These are phyloP conservation scores for Astrothelium subdiscretum DNA, from an alignment of 495 filamentous ascomycete species.

Conservation along the genomic window DNA sequence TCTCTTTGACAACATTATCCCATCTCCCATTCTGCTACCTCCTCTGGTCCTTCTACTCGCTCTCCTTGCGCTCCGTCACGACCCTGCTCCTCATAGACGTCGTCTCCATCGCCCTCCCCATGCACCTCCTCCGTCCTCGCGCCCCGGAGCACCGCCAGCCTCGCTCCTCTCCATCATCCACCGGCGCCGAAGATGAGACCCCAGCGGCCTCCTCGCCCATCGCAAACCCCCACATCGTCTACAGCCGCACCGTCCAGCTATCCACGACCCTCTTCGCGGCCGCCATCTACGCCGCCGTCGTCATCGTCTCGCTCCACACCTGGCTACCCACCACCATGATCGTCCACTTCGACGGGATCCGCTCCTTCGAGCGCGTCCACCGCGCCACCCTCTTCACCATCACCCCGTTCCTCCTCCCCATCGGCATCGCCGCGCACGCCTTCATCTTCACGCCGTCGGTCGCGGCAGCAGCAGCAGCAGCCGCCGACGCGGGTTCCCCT, in stretches of 20 bases:
- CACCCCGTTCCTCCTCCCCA: conserved; percentile 44
- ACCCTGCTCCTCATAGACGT: conserved; percentile 51
- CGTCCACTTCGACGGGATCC: conserved; percentile 56
- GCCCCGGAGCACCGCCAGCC: conserved; percentile 50
- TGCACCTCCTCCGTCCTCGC: conserved; percentile 54
- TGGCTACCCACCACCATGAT: conserved; percentile 58
- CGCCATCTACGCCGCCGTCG: conserved; percentile 52
- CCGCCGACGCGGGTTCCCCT: too few species aligned
- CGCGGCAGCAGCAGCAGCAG: too few species aligned
- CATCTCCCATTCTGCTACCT: conserved; percentile 62
- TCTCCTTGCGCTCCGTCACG: conserved; percentile 45
- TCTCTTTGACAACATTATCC: conserved; percentile 53
- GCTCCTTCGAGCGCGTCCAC: conserved; percentile 51
- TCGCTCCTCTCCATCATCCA: conserved; percentile 27
- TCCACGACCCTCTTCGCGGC: conserved; percentile 55
- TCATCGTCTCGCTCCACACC: conserved; percentile 51
- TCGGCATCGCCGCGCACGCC: conserved; percentile 53
- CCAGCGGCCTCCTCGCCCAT: not conserved
- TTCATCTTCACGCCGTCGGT: too few species aligned
- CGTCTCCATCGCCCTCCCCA: conserved; percentile 55
- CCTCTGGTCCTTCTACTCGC: conserved; percentile 58
- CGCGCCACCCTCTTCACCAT: conserved; percentile 40
- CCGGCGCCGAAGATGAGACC: conserved; percentile 31
- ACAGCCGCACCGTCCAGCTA: conserved; percentile 48
- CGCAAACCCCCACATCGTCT: conserved; percentile 54